phyloP scores from a whole-genome alignment of 1,284 basidiomycete species.

The Trametes hirsuta region DNA sequence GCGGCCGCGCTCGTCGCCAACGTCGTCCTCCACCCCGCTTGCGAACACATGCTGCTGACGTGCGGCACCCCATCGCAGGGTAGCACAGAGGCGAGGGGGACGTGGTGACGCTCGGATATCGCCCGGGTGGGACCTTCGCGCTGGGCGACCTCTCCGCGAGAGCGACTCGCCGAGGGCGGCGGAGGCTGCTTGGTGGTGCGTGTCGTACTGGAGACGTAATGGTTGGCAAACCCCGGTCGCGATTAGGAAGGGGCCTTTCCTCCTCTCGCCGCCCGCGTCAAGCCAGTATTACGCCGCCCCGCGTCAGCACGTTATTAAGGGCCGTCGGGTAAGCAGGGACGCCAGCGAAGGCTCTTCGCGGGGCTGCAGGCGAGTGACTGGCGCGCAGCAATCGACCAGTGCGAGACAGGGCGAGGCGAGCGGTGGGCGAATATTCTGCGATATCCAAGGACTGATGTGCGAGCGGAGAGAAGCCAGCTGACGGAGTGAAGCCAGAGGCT shows the following conservation, averaged over 20 bases:
- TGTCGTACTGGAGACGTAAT: conserved; percentile 26
- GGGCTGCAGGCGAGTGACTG: neutral
- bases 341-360: neutral
- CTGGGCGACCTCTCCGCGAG: neutral
- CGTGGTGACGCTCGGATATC: neutral
- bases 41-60: neutral
- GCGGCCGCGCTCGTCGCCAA: neutral
- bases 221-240: conserved; percentile 1
- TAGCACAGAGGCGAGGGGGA: neutral
- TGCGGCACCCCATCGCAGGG: neutral
- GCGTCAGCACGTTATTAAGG: conserved; percentile 14
- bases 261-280: conserved; percentile 7
- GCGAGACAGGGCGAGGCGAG: neutral
- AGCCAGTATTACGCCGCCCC: neutral
- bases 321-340: neutral
- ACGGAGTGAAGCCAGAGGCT: neutral
- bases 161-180: neutral
- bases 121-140: neutral
- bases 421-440: neutral
- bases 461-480: conserved; percentile 7
- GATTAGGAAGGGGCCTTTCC: conserved; percentile 1
- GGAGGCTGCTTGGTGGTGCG: neutral
- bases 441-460: conserved; percentile 1
- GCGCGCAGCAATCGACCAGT: neutral
- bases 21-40: neutral